Percentiles rank a stretch among this genome's conserved stretches.
Conservation (phyloP, 2,329 filamentous ascomycete species). For the Aplosporella prunicola region DNA sequence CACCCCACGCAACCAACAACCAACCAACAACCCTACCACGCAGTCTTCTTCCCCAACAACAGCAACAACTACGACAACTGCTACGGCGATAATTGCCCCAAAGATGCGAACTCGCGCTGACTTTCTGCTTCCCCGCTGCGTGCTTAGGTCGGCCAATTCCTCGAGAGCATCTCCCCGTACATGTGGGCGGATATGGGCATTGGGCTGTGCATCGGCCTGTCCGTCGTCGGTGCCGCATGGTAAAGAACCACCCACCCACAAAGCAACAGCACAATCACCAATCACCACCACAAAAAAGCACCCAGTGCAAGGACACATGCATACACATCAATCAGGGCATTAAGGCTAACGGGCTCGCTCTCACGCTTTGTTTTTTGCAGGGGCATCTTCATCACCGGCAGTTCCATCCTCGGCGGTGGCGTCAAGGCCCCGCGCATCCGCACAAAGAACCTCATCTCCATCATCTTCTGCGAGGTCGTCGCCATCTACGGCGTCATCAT, state of each 20-base stretch:
- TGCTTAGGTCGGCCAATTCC: slow-evolving; percentile 73
- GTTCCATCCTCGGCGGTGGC: slow-evolving; percentile 92
- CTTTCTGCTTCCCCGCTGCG: slow-evolving; percentile 12
- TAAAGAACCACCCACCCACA: slow-evolving; percentile 38
- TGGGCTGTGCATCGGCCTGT: slow-evolving; percentile 87
- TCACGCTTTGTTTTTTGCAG: too few relatives aligned
- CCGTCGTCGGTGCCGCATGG: slow-evolving; percentile 96
- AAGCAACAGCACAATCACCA: slow-evolving; percentile 2
- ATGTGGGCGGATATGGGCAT: slow-evolving; percentile 90
- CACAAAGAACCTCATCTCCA: slow-evolving; percentile 98
- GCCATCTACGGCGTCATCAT: slow-evolving; percentile 99
- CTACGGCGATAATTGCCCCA: too few relatives aligned
- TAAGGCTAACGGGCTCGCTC: slow-evolving; percentile 1
- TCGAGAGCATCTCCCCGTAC: slow-evolving; percentile 89
- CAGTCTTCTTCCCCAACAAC: too few relatives aligned
- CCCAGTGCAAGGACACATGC: too few relatives aligned
- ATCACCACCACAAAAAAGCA: too few relatives aligned
- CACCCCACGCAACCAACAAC: too few relatives aligned
- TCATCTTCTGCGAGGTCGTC: slow-evolving; percentile 99
- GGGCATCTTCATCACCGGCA: slow-evolving; percentile 98
- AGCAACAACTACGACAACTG: too few relatives aligned
- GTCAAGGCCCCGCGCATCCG: slow-evolving; percentile 95
- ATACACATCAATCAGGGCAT: background rate
- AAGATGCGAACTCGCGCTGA: too few relatives aligned
- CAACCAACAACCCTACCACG: too few relatives aligned